A percentile compares a stretch with the other conserved stretches of the same genome.
These are phyloP conservation scores for Pulveroboletus sp. DNA, from an alignment of 768 basidiomycete species.

Conservation along the genomic window DNA sequence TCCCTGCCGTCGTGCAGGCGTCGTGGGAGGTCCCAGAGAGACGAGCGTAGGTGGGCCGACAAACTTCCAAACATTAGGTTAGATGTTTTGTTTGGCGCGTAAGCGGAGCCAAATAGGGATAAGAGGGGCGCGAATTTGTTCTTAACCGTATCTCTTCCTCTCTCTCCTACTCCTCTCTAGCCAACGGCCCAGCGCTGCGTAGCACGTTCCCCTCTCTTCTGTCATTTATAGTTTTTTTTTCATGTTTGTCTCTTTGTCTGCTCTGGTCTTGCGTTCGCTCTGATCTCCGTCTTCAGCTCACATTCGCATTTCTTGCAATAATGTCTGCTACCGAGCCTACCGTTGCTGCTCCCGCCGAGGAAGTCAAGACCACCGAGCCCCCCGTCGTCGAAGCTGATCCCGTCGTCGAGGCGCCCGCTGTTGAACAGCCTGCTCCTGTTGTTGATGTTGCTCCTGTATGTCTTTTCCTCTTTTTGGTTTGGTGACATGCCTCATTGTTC, in stretches of 20 bases:
- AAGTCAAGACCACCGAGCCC: slow-evolving; percentile 47
- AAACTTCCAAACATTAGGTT: slow-evolving; percentile 26
- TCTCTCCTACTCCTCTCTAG: slow-evolving; percentile 55
- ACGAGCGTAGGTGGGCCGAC: slow-evolving; percentile 8
- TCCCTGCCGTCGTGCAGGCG: background rate
- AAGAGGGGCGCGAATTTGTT: slow-evolving; percentile 36
- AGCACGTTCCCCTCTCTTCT: slow-evolving; percentile 59
- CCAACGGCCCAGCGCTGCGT: slow-evolving; percentile 49
- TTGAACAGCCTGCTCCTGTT: slow-evolving; percentile 23
- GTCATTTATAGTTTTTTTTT: slow-evolving; percentile 46
- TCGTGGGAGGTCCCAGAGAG: slow-evolving; percentile 7
- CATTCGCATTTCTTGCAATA: slow-evolving; percentile 56
- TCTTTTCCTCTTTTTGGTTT: slow-evolving; percentile 5
- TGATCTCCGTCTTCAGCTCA: slow-evolving; percentile 41
- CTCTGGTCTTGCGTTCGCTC: slow-evolving; percentile 1
- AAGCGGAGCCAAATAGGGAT: slow-evolving; percentile 40
- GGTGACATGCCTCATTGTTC: background rate
- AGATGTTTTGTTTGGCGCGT: slow-evolving; percentile 36
- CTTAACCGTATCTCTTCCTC: slow-evolving; percentile 41
- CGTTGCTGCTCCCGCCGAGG: slow-evolving; percentile 48
- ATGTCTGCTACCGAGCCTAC: slow-evolving; percentile 75
- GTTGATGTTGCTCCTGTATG: slow-evolving; percentile 34
- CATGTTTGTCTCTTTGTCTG: slow-evolving; percentile 34
- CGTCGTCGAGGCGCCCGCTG: slow-evolving; percentile 26
- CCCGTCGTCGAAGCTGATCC: slow-evolving; percentile 28